Evolutionary conservation across 148 eudicot genomes (phyloP), one percentile per base, ranked within the genome.

Genomic region (Amaranthus palmeri): DNA sequence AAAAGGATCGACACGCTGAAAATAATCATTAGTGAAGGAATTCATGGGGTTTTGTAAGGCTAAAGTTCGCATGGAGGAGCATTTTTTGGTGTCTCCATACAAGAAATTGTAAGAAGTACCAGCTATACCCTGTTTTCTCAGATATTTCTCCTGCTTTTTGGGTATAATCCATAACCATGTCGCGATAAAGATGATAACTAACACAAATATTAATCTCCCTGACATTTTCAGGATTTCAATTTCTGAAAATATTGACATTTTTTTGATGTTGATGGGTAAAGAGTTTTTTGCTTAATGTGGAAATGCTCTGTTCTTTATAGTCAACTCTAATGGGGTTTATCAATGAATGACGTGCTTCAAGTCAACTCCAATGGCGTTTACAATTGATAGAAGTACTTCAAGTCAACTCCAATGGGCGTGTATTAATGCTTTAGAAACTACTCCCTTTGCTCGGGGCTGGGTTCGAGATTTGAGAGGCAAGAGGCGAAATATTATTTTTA

Each of bases 131-230:
- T 78, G 81, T n/a, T 74, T 44, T 57, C 54, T 68, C 2, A 78
- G 64, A 60, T 25, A 41, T 62, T 43, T 69, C 56, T 78, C 81
- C 8, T 25, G 65, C 59, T 65, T 74, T 65, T 78, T 78, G 0
- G 77, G 81, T 43, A 61, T 62, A 7, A 78, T 3, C 81, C 81
- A 74, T 25, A 78, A 43, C 81, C 77, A 78, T 7, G 69, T 78
- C 8, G 63, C 18, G 17, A 13, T 73, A 44, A 61, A 69, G 40
- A 40, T 52, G 44, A 76, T 0, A 2, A 49, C 8, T 44, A 55
- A 45, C 41, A 62, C 69, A 3, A 69, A 36, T 13, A 76, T 6
- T 76, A 70, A 7, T 25, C 66, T 61, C 0, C 25, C 55, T 52
- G 62, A 2, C 46, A 69, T 18, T 5, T 69, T 46, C 8, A 76